Evolutionary conservation across 306 rosid species (phyloP).

Genomic region (Citrullus amarus): DNA sequence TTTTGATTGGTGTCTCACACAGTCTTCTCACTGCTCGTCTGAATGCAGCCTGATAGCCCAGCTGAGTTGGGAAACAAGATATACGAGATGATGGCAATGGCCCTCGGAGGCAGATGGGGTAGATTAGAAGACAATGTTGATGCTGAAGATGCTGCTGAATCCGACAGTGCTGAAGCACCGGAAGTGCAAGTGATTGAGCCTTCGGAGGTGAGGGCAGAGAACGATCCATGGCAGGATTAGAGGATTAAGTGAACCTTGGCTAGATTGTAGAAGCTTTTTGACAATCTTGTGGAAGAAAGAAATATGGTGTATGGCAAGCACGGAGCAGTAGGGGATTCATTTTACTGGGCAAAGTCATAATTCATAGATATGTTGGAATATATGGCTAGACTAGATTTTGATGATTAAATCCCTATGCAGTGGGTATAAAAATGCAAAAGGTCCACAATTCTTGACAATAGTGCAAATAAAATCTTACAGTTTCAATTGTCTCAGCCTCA

Average conservation of each 20-base stretch:
- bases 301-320: background rate
- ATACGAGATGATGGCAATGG: slow-evolving; percentile 94
- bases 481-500: background rate
- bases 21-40: background rate
- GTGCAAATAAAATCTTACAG: background rate
- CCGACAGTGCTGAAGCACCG: slow-evolving; percentile 21
- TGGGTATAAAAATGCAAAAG: background rate
- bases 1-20: background rate
- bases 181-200: slow-evolving; percentile 69
- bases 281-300: background rate
- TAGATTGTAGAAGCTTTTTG: slow-evolving; percentile 2
- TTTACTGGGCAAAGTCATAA: background rate
- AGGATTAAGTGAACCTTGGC: background rate
- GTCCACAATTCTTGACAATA: background rate
- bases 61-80: slow-evolving; percentile 88
- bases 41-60: slow-evolving; percentile 91
- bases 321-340: background rate
- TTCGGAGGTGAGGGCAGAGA: slow-evolving; percentile 75
- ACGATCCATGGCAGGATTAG: slow-evolving; percentile 84
- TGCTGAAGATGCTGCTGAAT: slow-evolving; percentile 9
- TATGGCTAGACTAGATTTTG: background rate
- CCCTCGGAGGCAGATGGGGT: slow-evolving; percentile 98
- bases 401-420: background rate
- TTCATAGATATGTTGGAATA: background rate
- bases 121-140: slow-evolving; percentile 44